Evolutionary conservation across 2,329 filamentous ascomycete genomes (phyloP), one percentile per base, ranked within the genome.

Genomic region (Zymoseptoria tritici): DNA sequence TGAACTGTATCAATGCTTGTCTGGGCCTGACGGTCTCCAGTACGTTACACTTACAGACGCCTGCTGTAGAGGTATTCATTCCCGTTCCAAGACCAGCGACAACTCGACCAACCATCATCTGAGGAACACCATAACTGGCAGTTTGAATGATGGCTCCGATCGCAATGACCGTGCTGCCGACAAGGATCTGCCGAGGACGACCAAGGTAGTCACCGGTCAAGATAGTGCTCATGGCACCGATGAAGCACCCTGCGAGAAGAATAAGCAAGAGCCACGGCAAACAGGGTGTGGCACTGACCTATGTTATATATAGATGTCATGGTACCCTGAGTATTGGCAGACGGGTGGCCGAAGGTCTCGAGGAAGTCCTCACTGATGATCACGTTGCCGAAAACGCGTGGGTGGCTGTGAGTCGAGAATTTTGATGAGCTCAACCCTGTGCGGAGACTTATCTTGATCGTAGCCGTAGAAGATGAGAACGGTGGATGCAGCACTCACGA

Each of bases 391-490:
- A 67, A 68, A 49, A 67, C 63, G 58, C 66, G 62, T 62, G 49
- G 16, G 13, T 16, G 13, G 16, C 16, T 13, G 36, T 42, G 11
- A 42, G 36, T 16, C 11, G 36, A 13, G 13, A 4, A 16, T 6
- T 2, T 6, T 16, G 16, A n/a, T 2, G 36, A 16, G 36, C 13
- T n/a, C 16, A 13, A 46, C 54, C 22, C 53, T 49, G 50, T 13
- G 31, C 36, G 22, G 36, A 55, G 19, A 50, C 16, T 24, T 36
- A 31, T 76, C 79, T 58, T 74, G 72, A 49, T 75, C 73, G 57
- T 75, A 75, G 3, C 74, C 66, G 61, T 81, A 82, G 66, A 81
- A 81, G 57, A 81, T 72, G 21, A 81, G 70, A 4, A 81, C 78
- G 0, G 78, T 81, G 1, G 75, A 78, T 0, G 79, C 78, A 11